A percentile compares a stretch with the other conserved stretches of the same genome.
Conservation (phyloP, 345 rosid species). For the Sonneratia alba region DNA sequence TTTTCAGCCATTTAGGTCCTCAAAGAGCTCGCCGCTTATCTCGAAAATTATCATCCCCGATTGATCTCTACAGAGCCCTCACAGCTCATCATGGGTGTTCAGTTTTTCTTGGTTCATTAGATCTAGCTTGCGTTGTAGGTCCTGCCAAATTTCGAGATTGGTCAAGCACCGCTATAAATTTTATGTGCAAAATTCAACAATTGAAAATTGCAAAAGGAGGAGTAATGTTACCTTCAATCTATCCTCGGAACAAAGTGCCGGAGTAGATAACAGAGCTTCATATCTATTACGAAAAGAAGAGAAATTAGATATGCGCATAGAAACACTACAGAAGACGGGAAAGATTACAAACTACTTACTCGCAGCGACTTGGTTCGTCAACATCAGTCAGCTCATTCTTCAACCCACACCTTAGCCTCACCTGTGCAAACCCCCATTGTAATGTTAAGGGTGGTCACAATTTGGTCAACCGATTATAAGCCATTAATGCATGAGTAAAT, state of each 20-base stretch:
- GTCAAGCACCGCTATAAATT: not conserved
- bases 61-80: not conserved
- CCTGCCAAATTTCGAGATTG: constrained; percentile 33
- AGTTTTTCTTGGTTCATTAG: constrained; percentile 53
- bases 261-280: constrained; percentile 56
- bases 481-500: not conserved
- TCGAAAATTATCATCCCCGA: not conserved
- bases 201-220: not conserved
- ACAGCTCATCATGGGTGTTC: constrained; percentile 69
- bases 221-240: constrained; percentile 55
- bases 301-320: not conserved
- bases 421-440: constrained; percentile 28
- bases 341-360: constrained; percentile 24
- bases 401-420: constrained; percentile 80
- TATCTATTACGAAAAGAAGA: constrained; percentile 42
- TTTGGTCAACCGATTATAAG: not conserved
- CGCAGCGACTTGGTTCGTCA: constrained; percentile 98
- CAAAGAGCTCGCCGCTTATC: not conserved
- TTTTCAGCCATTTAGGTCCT: too few relatives aligned
- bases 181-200: not conserved
- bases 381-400: constrained; percentile 69
- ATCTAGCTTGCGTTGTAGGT: constrained; percentile 60
- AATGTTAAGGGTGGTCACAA: constrained; percentile 2
- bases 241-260: constrained; percentile 65
- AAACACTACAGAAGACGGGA: not conserved